phyloP scores from a whole-genome alignment of 2,329 filamentous ascomycete species.

The Coniella lustricola region DNA sequence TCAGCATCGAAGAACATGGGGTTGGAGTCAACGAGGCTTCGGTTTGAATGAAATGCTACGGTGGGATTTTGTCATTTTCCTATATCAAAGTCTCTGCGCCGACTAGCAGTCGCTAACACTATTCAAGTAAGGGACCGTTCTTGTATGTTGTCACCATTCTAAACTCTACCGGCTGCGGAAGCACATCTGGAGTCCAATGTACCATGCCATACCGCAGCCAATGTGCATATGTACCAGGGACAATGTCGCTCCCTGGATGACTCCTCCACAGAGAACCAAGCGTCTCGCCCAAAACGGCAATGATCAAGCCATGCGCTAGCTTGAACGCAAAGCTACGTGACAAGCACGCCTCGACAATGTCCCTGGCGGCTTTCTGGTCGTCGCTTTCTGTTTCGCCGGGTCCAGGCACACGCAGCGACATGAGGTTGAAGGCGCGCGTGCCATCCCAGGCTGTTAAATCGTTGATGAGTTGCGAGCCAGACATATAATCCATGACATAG shows the following conservation, averaged over 20 bases:
- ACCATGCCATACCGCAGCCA: conserved; percentile 46
- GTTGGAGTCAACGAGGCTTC: conserved; percentile 48
- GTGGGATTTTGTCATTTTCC: too few species aligned
- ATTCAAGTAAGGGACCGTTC: conserved; percentile 5
- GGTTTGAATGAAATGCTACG: too few species aligned
- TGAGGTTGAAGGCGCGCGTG: conserved; percentile 39
- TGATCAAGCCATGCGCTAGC: conserved; percentile 46
- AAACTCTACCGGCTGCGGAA: conserved; percentile 31
- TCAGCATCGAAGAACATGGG: conserved; percentile 33
- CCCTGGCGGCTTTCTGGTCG: conserved; percentile 40
- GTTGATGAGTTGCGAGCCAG: conserved; percentile 45
- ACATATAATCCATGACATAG: conserved; percentile 43
- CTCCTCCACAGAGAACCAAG: conserved; percentile 47
- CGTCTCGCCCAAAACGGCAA: conserved; percentile 41
- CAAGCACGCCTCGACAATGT: conserved; percentile 46
- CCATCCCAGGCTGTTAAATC: conserved; percentile 45
- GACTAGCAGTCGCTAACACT: too few species aligned
- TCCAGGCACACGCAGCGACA: conserved; percentile 35
- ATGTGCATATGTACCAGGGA: conserved; percentile 45
- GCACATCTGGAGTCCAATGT: conserved; percentile 36
- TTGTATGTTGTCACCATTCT: conserved; percentile 31
- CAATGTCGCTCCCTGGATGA: conserved; percentile 39
- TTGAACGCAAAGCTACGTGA: conserved; percentile 47
- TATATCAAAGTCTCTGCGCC: too few species aligned
- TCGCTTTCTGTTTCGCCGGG: conserved; percentile 32